Percentiles rank a stretch among this genome's conserved stretches.
Evolutionary conservation across 176 grass and related monocot genomes (phyloP).

Genomic region (Cenchrus americanus): DNA sequence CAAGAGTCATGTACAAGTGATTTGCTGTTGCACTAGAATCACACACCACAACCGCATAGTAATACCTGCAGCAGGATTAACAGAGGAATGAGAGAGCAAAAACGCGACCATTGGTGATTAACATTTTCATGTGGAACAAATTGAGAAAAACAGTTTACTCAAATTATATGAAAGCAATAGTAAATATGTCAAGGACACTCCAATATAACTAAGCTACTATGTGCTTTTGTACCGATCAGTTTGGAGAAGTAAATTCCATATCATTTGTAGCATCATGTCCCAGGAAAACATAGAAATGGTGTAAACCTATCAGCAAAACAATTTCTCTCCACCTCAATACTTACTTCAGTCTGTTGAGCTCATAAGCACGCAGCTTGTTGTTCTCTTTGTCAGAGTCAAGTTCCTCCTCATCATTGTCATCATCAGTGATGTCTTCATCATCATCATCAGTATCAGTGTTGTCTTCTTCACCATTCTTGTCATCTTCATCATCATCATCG

Average conservation of each 20-base stretch:
- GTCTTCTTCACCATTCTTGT: constrained; percentile 18
- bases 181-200: constrained; percentile 2
- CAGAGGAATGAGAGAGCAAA: background rate
- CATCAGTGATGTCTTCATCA: constrained; percentile 22
- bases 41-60: constrained; percentile 81
- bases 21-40: constrained; percentile 86
- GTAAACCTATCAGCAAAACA: constrained; percentile 5
- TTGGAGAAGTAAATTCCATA: background rate
- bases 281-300: background rate
- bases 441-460: constrained; percentile 19
- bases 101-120: background rate
- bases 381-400: constrained; percentile 62
- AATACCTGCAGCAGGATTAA: constrained; percentile 67
- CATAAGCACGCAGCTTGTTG: constrained; percentile 78
- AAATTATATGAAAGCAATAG: constrained; percentile 9
- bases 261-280: background rate
- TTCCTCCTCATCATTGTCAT: constrained; percentile 36
- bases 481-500: constrained; percentile 14
- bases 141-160: background rate
- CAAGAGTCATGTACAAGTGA: constrained; percentile 83
- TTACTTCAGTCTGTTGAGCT: constrained; percentile 90
- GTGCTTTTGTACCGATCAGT: background rate
- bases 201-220: constrained; percentile 6
- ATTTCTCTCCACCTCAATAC: background rate
- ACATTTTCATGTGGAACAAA: constrained; percentile 3